Percentiles rank a stretch among this genome's conserved stretches.
phyloP scores from a whole-genome alignment of 495 filamentous ascomycete species.

The Daldinia decipiens region DNA sequence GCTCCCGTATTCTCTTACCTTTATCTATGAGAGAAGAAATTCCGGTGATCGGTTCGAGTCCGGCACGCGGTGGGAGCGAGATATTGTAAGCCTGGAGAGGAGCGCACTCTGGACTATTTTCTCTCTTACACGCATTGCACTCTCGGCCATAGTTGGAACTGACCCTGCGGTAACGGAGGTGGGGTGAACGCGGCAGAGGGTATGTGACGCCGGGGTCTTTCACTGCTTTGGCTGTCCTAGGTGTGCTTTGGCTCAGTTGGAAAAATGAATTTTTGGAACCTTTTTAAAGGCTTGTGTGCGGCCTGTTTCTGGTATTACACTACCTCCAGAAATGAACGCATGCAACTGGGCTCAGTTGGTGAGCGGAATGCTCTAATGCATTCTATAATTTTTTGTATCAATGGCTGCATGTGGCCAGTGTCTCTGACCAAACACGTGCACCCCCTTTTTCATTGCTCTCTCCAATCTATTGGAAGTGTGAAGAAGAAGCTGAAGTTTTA shows the following conservation, averaged over 20 bases:
- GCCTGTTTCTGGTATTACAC: conserved; percentile 33
- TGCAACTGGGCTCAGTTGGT: conserved; percentile 1
- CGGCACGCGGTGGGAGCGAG: conserved; percentile 16
- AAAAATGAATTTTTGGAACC: background rate
- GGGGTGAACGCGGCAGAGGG: conserved; percentile 31
- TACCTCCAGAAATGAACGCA: conserved; percentile 5
- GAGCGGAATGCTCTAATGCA: background rate
- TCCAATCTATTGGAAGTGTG: conserved; percentile 23
- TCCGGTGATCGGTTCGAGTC: conserved; percentile 8
- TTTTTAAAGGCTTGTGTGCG: background rate
- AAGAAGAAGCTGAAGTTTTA: conserved; percentile 15
- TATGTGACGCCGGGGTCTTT: conserved; percentile 32
- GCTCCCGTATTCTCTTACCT: background rate
- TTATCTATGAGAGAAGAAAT: background rate
- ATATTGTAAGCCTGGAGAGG: conserved; percentile 23
- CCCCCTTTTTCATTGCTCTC: conserved; percentile 29
- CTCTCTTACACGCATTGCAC: conserved; percentile 18
- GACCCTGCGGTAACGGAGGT: conserved; percentile 11
- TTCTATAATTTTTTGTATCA: background rate
- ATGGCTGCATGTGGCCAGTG: background rate
- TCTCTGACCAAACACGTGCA: conserved; percentile 14
- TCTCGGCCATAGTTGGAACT: background rate
- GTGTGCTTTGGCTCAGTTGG: conserved; percentile 9
- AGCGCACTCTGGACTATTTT: conserved; percentile 8
- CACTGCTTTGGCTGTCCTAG: conserved; percentile 32